These are phyloP conservation scores for Petrea volubilis DNA, from an alignment of 257 asterid genomes.

Conservation along the genomic window DNA sequence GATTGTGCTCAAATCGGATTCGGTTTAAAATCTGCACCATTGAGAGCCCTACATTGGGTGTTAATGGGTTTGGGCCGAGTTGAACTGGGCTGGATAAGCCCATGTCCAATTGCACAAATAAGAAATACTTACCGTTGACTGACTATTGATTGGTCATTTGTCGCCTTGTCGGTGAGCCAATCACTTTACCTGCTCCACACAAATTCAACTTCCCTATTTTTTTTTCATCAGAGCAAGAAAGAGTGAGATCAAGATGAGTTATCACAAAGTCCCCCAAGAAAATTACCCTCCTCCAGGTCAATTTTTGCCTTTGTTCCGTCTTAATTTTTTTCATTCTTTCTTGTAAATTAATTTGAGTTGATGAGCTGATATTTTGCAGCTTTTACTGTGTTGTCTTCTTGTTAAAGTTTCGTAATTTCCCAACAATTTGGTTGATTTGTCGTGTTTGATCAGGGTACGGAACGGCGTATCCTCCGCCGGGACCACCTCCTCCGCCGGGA, in stretches of 20 bases:
- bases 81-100: neutral
- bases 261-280: conserved; percentile 20
- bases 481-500: conserved; percentile 42
- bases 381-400: neutral
- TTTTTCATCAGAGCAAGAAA: neutral
- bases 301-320: neutral
- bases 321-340: neutral
- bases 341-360: neutral
- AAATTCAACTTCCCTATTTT: neutral
- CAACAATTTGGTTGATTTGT: neutral
- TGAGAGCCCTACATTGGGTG: no score
- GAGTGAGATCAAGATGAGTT: conserved; percentile 24
- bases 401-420: neutral
- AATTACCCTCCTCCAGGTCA: conserved; percentile 36
- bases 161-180: neutral
- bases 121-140: no score
- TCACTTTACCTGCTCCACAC: neutral
- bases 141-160: neutral
- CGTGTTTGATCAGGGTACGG: conserved; percentile 37
- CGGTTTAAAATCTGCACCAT: no score
- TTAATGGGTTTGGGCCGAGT: neutral
- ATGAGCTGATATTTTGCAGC: neutral
- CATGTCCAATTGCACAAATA: neutral
- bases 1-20: no score
- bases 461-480: conserved; percentile 40